Base-by-base conservation (phyloP, 1,284 basidiomycete species). In the Anthracocystis walkeri region DNA sequence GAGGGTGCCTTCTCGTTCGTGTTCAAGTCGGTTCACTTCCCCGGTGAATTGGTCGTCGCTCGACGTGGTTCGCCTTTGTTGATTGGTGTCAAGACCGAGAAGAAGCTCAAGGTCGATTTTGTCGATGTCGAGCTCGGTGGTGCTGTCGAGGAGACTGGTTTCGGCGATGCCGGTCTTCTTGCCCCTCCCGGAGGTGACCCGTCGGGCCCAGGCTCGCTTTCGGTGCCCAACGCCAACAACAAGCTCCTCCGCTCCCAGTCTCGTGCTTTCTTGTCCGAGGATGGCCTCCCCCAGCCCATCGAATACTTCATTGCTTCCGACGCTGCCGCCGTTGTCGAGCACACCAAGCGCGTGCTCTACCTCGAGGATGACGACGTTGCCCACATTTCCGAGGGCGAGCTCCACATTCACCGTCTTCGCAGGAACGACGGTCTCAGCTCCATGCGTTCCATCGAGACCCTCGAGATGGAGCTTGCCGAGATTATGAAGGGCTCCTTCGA, bases 401-500 rank as follows among this genome's bases (percentile, higher is more conserved):
- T 99, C 61, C 95, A 99, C 89, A 99, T 99, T 84, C 96, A 99
- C 88, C 94, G 97, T 81, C 90, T 99, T 70, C 93, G 96, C 80
- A 91, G 94, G 85, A 93, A 94, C 79, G 92, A 85, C 63, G 91
- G 90, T 56, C 90, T 84, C 86, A 89, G 89, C 55, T 88, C 95
- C 20, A 96, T 95, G 58, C 93, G 97, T 81, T 95, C 91, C 77
- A 99, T 99, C 87, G 97, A 99, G 89, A 97, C 95, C 18, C 91
- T 99, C 83, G 97, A 99, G 88, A 92, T 99, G 82, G 97, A 99
- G 87, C 91, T 99, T 54, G 97, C 96, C 40, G 97, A 97, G 82
- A 99, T 99, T 88, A 99, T 99, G 97, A 99, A 99, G 90, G 97
- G 97, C 86, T 94, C 95, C 86, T 99, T 97, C 86, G 94, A 96